Conservation (phyloP, 305 asterid genomes). For the Plantago rigida region DNA sequence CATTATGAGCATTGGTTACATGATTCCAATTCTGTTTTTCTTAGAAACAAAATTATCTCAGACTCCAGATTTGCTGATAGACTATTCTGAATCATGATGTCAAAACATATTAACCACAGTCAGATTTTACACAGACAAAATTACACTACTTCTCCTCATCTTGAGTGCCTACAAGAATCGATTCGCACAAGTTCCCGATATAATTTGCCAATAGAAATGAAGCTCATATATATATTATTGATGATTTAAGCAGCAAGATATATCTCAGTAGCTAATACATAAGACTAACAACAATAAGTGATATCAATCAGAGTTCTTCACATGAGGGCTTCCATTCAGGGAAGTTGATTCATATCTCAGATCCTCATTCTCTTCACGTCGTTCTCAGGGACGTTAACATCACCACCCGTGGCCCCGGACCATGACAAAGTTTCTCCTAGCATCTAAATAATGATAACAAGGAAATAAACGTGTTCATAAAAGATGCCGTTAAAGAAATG, state of each 20-base stretch:
- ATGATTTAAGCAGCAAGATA: too few relatives aligned
- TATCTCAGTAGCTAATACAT: background rate
- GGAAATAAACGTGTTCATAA: too few relatives aligned
- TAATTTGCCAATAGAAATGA: background rate
- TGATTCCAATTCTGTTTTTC: too few relatives aligned
- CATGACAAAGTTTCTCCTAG: conserved; percentile 11
- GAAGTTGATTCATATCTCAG: conserved; percentile 26
- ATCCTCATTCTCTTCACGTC: conserved; percentile 63
- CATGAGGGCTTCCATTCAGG: background rate
- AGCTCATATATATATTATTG: background rate
- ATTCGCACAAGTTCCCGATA: background rate
- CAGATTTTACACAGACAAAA: conserved; percentile 1
- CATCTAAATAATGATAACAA: conserved; percentile 19
- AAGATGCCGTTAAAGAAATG: background rate
- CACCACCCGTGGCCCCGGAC: conserved; percentile 26
- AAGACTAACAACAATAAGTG: background rate
- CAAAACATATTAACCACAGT: background rate
- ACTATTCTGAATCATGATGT: too few relatives aligned
- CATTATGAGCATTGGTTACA: too few relatives aligned
- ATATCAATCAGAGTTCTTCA: background rate
- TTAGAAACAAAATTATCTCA: too few relatives aligned
- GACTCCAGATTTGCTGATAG: too few relatives aligned
- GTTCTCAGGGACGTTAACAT: conserved; percentile 58
- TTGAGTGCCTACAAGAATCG: background rate
- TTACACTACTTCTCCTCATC: background rate